Evolutionary conservation across 306 rosid species (phyloP).

Genomic region (Castanopsis chinensis): DNA sequence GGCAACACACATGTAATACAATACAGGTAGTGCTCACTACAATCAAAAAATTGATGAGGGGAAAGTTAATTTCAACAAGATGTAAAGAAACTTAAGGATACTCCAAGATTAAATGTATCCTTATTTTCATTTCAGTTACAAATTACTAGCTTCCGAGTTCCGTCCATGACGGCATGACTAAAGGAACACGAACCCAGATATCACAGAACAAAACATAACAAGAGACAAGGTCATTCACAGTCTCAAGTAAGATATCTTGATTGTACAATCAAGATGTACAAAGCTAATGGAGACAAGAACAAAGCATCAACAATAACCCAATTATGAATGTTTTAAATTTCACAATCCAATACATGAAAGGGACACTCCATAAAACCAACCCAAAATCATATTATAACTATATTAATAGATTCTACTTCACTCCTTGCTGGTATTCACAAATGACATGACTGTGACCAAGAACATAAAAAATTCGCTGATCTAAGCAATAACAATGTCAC

Average conservation of each 20-base stretch:
- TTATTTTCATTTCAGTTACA: no score
- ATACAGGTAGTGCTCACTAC: no score
- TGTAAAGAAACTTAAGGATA: no score
- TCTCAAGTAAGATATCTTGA: constrained; percentile 3
- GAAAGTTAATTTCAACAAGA: no score
- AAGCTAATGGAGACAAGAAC: constrained; percentile 6
- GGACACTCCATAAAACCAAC: constrained; percentile 4
- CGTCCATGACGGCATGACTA: not conserved
- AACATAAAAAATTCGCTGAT: not conserved
- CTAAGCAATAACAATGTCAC: not conserved
- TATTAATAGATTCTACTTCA: not conserved
- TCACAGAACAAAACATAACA: constrained; percentile 11
- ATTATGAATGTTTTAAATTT: not conserved
- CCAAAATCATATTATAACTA: constrained; percentile 2
- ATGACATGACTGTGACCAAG: constrained; percentile 3
- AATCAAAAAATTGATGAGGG: no score
- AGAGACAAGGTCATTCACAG: not conserved
- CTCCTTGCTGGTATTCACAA: not conserved
- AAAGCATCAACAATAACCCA: not conserved
- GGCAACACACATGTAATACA: no score
- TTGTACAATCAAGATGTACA: not conserved
- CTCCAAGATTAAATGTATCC: no score
- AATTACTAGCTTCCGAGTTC: no score
- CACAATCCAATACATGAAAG: constrained; percentile 1
- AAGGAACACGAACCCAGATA: not conserved